A percentile compares a stretch with the other conserved stretches of the same genome.
phyloP scores from a whole-genome alignment of 23 red algal species.

The Agarophyton chilense region DNA sequence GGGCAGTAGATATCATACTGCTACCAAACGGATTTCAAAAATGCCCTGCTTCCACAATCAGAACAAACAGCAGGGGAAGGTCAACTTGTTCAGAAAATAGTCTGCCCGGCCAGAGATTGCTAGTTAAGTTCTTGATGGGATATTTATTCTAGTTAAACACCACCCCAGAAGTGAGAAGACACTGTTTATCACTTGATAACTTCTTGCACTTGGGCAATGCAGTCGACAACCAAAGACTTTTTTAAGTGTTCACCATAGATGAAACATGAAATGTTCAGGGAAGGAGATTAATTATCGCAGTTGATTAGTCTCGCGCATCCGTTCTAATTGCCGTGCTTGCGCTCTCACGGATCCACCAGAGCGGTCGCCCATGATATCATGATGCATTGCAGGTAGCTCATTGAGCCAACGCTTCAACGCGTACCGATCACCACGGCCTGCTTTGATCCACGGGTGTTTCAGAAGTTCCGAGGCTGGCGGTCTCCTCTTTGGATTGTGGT shows the following conservation, averaged over 20 bases:
- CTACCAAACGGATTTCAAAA: too few species aligned
- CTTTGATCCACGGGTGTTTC: slow-evolving; percentile 59
- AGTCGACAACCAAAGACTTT: neutral
- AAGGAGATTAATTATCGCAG: neutral
- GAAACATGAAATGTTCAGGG: neutral
- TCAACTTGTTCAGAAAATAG: neutral
- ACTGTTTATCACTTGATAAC: neutral
- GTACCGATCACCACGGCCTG: neutral
- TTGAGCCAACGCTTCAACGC: slow-evolving; percentile 7
- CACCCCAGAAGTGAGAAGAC: neutral
- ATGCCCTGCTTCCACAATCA: too few species aligned
- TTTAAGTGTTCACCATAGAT: neutral
- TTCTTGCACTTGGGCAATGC: neutral
- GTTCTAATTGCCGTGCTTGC: slow-evolving; percentile 4
- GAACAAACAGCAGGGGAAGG: too few species aligned
- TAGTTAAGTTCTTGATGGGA: neutral
- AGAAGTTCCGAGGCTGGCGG: slow-evolving; percentile 56
- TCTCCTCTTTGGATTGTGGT: slow-evolving; percentile 46
- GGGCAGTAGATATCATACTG: too few species aligned
- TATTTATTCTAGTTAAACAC: neutral
- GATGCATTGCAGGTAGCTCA: slow-evolving; percentile 11
- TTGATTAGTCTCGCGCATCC: slow-evolving; percentile 32
- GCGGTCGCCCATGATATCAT: slow-evolving; percentile 12
- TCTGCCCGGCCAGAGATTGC: neutral
- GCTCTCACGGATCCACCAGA: slow-evolving; percentile 17